Evolutionary conservation across 140 eudicot species (phyloP).

Genomic region (Oenanthe javanica): DNA sequence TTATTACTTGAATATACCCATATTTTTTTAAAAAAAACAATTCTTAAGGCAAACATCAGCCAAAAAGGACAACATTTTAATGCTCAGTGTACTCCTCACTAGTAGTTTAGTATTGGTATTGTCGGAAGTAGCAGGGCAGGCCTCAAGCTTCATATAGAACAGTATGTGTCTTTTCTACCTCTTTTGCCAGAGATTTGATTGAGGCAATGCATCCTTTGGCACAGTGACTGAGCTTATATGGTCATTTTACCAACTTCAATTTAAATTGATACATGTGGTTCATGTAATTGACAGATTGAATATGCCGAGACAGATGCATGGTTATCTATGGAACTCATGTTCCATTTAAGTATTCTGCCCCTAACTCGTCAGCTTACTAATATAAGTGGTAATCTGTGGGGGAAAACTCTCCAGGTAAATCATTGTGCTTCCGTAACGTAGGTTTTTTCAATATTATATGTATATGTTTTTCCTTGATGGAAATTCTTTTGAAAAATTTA

Average conservation of each 20-base stretch:
- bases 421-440: constrained; percentile 5
- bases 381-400: constrained; percentile 98
- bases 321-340: constrained; percentile 98
- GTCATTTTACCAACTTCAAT: not conserved
- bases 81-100: not conserved
- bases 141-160: not conserved
- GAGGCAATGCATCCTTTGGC: not conserved
- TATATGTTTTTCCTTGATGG: not conserved
- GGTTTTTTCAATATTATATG: not conserved
- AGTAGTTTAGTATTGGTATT: not conserved
- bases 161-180: not conserved
- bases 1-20: not conserved
- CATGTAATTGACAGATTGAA: constrained; percentile 49
- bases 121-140: not conserved
- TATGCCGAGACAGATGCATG: constrained; percentile 95
- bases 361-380: constrained; percentile 95
- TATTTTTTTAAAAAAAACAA: not conserved
- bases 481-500: not conserved
- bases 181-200: not conserved
- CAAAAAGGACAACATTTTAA: not conserved
- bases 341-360: constrained; percentile 92
- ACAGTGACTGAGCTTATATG: not conserved
- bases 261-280: not conserved
- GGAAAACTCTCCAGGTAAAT: constrained; percentile 93
- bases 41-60: not conserved